These are phyloP conservation scores for Furcasterigmium furcatum DNA, from an alignment of 2,329 filamentous ascomycete genomes.

Conservation along the genomic window DNA sequence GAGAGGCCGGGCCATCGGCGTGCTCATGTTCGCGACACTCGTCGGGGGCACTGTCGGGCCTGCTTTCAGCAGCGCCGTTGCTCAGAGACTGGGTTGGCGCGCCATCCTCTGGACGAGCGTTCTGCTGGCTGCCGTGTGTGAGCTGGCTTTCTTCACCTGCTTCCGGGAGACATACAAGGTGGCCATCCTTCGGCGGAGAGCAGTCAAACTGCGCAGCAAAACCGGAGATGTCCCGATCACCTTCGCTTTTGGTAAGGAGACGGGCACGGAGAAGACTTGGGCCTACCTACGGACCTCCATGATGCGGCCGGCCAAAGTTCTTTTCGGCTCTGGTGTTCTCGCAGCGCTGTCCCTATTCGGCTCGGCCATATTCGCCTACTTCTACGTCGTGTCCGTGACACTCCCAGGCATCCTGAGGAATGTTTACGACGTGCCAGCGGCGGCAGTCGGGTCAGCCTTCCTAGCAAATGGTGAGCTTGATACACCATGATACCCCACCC, in stretches of 20 bases:
- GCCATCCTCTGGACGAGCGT: constrained; percentile 47
- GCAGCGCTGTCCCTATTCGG: constrained; percentile 43
- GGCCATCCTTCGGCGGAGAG: constrained; percentile 45
- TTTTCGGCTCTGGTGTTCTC: constrained; percentile 48
- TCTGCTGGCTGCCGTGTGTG: constrained; percentile 42
- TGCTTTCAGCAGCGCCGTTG: constrained; percentile 50
- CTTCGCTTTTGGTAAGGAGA: no score
- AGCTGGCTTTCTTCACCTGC: constrained; percentile 45
- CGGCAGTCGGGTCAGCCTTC: constrained; percentile 49
- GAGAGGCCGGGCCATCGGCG: constrained; percentile 54
- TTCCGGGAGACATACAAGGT: constrained; percentile 62
- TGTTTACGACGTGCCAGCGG: constrained; percentile 45
- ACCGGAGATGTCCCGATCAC: constrained; percentile 18
- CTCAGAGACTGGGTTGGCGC: constrained; percentile 53
- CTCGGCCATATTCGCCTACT: constrained; percentile 46
- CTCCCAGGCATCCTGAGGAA: constrained; percentile 46
- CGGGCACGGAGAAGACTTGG: constrained; percentile 17
- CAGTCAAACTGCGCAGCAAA: constrained; percentile 21
- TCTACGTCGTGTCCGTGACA: constrained; percentile 52
- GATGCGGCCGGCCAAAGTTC: constrained; percentile 41
- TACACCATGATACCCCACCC: no score
- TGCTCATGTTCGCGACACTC: constrained; percentile 54
- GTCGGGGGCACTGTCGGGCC: constrained; percentile 56
- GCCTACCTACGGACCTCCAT: constrained; percentile 34
- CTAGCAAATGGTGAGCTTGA: constrained; percentile 46